These are phyloP conservation scores for Cryptosporidium andersoni DNA, from an alignment of 169 alveolate species.

Conservation along the genomic window DNA sequence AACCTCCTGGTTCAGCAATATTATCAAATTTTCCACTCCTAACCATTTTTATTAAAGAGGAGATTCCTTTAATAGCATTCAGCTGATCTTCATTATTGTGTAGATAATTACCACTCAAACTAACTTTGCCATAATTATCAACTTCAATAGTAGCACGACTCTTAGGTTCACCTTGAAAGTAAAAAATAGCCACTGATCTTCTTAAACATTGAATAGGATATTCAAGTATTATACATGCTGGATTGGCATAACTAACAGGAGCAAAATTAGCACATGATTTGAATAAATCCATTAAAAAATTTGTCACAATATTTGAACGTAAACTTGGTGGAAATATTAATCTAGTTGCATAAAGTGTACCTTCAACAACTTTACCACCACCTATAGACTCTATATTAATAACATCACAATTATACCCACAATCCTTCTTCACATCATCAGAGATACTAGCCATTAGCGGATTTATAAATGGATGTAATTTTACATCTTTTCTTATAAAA, in stretches of 20 bases:
- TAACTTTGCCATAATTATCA: conserved; percentile 72
- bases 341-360: conserved; percentile 76
- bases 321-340: conserved; percentile 76
- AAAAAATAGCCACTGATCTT: conserved; percentile 74
- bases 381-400: conserved; percentile 73
- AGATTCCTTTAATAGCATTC: conserved; percentile 76
- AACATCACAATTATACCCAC: conserved; percentile 47
- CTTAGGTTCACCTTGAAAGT: conserved; percentile 79
- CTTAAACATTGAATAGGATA: conserved; percentile 71
- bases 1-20: conserved; percentile 64
- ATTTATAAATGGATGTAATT: conserved; percentile 24
- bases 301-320: conserved; percentile 75
- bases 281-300: conserved; percentile 72
- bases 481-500: conserved; percentile 64
- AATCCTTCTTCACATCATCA: background rate
- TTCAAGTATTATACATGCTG: conserved; percentile 29
- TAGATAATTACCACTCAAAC: conserved; percentile 74
- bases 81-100: conserved; percentile 73
- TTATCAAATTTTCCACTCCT: conserved; percentile 73
- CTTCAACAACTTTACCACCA: conserved; percentile 77
- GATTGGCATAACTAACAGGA: conserved; percentile 39
- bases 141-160: conserved; percentile 75
- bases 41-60: conserved; percentile 71
- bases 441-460: conserved; percentile 64
- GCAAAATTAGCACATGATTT: conserved; percentile 65